These are phyloP conservation scores for Tubosaeta sp. DNA, from an alignment of 768 basidiomycete species.

Conservation along the genomic window DNA sequence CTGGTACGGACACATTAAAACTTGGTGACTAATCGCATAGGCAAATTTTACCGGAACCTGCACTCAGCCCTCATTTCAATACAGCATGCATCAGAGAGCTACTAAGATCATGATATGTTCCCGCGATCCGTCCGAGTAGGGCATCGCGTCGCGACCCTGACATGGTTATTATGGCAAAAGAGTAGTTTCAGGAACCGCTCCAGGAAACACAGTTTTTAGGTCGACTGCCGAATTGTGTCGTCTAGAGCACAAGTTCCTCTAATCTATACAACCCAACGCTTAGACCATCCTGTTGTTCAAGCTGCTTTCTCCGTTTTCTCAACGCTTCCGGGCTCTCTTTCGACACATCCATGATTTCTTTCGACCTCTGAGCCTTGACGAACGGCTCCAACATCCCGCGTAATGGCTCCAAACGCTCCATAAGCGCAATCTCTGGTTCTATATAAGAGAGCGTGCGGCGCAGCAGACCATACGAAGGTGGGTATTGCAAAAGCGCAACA, in stretches of 20 bases:
- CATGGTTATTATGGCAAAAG: no score
- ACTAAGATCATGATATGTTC: no score
- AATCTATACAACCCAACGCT: slow-evolving; percentile 65
- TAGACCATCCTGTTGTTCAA: slow-evolving; percentile 48
- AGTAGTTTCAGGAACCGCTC: no score
- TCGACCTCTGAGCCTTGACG: slow-evolving; percentile 48
- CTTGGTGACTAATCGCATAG: no score
- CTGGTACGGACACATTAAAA: no score
- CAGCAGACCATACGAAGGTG: slow-evolving; percentile 53
- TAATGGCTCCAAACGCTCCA: slow-evolving; percentile 50
- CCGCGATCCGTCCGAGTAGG: no score
- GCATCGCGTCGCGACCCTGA: no score
- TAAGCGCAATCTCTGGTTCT: slow-evolving; percentile 49
- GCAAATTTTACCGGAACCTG: no score
- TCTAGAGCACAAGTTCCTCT: slow-evolving; percentile 61
- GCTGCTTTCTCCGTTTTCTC: slow-evolving; percentile 50
- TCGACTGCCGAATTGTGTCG: no score
- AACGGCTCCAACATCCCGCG: slow-evolving; percentile 64
- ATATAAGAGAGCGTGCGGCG: slow-evolving; percentile 46
- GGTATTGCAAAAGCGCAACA: slow-evolving; percentile 59
- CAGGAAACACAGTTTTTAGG: no score
- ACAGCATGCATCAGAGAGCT: no score
- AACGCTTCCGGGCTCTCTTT: slow-evolving; percentile 40
- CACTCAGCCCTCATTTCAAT: no score
- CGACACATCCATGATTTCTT: slow-evolving; percentile 35